Conservation (phyloP, 257 asterid species). For the Ocimum tenuiflorum region DNA sequence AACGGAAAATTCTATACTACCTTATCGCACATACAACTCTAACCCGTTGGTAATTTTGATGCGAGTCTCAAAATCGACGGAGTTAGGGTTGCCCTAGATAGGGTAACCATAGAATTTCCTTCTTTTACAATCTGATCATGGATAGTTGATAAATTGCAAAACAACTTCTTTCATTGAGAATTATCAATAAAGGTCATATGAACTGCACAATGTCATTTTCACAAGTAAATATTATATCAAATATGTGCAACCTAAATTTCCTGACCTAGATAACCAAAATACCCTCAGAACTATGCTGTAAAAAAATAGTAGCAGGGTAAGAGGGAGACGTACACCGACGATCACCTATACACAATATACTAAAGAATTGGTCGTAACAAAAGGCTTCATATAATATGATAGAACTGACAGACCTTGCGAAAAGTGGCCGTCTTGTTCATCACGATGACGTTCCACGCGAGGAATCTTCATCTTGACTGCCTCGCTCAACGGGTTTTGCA, state of each 20-base stretch:
- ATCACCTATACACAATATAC: constrained; percentile 28
- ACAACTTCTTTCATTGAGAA: constrained; percentile 15
- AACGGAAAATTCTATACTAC: neutral
- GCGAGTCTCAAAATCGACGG: too few relatives aligned
- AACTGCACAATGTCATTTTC: constrained; percentile 23
- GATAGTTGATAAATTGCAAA: constrained; percentile 11
- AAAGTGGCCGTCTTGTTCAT: constrained; percentile 23
- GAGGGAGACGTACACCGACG: constrained; percentile 27
- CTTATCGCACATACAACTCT: neutral
- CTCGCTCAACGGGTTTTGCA: constrained; percentile 14
- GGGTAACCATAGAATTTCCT: neutral
- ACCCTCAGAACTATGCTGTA: constrained; percentile 37
- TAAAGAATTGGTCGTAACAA: constrained; percentile 12
- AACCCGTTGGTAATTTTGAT: too few relatives aligned
- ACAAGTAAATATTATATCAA: constrained; percentile 28
- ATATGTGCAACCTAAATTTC: constrained; percentile 36
- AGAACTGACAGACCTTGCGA: neutral
- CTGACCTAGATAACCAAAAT: constrained; percentile 25
- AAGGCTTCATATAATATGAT: constrained; percentile 6
- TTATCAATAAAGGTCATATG: constrained; percentile 14
- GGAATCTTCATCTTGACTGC: constrained; percentile 19
- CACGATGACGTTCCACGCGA: constrained; percentile 18
- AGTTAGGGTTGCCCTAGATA: neutral
- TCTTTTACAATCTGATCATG: too few relatives aligned
- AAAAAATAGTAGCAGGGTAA: constrained; percentile 39